Evolutionary conservation across 2,329 filamentous ascomycete species (phyloP).

Genomic region (Sporothrix protearum): DNA sequence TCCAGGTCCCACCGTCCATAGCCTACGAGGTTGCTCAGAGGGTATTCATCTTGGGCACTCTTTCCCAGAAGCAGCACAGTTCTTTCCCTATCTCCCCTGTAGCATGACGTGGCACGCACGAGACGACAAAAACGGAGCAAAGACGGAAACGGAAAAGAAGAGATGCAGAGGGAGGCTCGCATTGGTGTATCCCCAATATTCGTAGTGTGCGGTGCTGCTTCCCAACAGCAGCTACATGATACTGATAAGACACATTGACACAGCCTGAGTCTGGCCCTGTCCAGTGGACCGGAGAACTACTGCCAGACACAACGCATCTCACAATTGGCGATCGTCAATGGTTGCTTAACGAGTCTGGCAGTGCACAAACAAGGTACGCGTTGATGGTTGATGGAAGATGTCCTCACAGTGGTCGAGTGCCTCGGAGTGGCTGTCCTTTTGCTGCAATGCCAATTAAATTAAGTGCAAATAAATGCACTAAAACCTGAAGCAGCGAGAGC

Average conservation of each 20-base stretch:
- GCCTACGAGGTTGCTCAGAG: not conserved
- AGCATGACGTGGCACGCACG: not conserved
- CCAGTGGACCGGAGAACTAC: not conserved
- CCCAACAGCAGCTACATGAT: too few relatives aligned
- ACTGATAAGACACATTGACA: not conserved
- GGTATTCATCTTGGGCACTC: not conserved
- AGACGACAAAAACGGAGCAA: not conserved
- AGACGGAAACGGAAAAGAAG: not conserved
- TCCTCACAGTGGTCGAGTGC: not conserved
- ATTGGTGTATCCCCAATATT: not conserved
- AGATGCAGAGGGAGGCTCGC: not conserved
- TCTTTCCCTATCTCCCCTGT: not conserved
- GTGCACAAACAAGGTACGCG: not conserved
- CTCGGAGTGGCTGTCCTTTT: not conserved
- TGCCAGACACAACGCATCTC: not conserved
- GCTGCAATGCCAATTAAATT: conserved; percentile 6
- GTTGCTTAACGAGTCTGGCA: not conserved
- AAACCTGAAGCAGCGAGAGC: not conserved
- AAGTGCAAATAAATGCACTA: not conserved
- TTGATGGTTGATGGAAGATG: not conserved
- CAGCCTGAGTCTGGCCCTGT: not conserved
- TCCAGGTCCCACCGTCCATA: not conserved
- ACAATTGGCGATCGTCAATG: not conserved
- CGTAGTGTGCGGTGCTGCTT: too few relatives aligned
- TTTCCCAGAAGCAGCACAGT: not conserved